Conservation (phyloP, 257 asterid genomes). For the Penstemon newberryi region DNA sequence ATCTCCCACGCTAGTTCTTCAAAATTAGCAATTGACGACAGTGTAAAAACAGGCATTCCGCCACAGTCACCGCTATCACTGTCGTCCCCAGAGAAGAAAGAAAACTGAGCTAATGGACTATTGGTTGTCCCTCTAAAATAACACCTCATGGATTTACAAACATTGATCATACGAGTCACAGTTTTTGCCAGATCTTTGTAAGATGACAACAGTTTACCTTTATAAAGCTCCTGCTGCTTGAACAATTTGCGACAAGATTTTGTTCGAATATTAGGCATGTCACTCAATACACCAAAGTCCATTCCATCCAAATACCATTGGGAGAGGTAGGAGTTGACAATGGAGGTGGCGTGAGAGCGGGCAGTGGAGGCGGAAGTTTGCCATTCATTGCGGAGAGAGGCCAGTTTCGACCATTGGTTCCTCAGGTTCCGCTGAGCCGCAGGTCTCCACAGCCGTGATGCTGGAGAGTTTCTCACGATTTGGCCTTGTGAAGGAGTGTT, state of each 20-base stretch:
- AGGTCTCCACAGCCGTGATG: conserved; percentile 75
- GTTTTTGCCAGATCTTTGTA: conserved; percentile 67
- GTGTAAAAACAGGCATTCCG: conserved; percentile 66
- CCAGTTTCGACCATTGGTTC: conserved; percentile 86
- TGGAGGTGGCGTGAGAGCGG: conserved; percentile 69
- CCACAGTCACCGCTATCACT: conserved; percentile 70
- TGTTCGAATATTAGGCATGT: conserved; percentile 69
- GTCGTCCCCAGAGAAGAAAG: conserved; percentile 43
- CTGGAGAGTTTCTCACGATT: conserved; percentile 27
- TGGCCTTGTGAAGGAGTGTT: conserved; percentile 21
- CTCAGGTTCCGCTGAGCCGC: conserved; percentile 78
- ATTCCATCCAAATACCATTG: conserved; percentile 70
- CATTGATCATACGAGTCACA: conserved; percentile 51
- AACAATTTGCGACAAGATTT: conserved; percentile 65
- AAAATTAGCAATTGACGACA: conserved; percentile 57
- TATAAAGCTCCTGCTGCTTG: conserved; percentile 73
- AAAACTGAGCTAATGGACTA: conserved; percentile 64
- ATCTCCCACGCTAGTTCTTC: conserved; percentile 69
- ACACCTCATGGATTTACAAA: conserved; percentile 73
- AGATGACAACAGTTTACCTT: conserved; percentile 51
- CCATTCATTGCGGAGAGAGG: conserved; percentile 67
- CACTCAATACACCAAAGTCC: conserved; percentile 76
- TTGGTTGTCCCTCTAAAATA: conserved; percentile 49
- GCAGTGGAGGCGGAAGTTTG: conserved; percentile 51
- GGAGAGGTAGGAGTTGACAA: conserved; percentile 77